Evolutionary conservation across 192 early-diverging fungal genomes (phyloP).

Genomic region (Thoreauomyces humboldtii): DNA sequence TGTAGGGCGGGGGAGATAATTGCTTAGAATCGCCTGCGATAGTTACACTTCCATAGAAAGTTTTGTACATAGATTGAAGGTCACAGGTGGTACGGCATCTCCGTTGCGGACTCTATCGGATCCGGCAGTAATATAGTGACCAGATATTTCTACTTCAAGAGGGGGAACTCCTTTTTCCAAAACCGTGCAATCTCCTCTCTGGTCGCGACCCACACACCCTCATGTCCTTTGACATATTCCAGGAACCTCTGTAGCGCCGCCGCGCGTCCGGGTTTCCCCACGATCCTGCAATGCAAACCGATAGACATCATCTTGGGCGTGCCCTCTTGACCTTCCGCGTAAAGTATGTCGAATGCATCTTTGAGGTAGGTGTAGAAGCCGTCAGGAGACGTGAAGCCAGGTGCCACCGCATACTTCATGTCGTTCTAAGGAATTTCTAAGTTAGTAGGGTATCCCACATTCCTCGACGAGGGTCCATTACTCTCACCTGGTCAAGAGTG

Average conservation of each 20-base stretch:
- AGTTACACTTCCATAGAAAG: too few species aligned
- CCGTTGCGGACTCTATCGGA: too few species aligned
- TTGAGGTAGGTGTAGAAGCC: slow-evolving; percentile 51
- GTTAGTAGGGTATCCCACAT: too few species aligned
- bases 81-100: too few species aligned
- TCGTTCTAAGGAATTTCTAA: slow-evolving; percentile 40
- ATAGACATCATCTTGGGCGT: slow-evolving; percentile 49
- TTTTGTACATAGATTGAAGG: too few species aligned
- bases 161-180: slow-evolving; percentile 35
- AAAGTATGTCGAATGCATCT: slow-evolving; percentile 47
- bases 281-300: slow-evolving; percentile 50
- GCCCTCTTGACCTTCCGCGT: slow-evolving; percentile 41
- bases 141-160: slow-evolving; percentile 8
- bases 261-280: slow-evolving; percentile 49
- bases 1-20: too few species aligned
- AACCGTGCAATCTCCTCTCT: slow-evolving; percentile 49
- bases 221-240: slow-evolving; percentile 42
- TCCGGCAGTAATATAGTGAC: too few species aligned
- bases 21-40: too few species aligned
- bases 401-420: slow-evolving; percentile 52
- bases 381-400: slow-evolving; percentile 48
- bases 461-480: too few species aligned
- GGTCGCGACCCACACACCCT: slow-evolving; percentile 51
- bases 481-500: slow-evolving; percentile 38
- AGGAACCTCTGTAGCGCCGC: slow-evolving; percentile 41